Percentiles rank a stretch among this genome's conserved stretches.
phyloP scores from a whole-genome alignment of 257 asterid species.

The Solanum bulbocastanum region DNA sequence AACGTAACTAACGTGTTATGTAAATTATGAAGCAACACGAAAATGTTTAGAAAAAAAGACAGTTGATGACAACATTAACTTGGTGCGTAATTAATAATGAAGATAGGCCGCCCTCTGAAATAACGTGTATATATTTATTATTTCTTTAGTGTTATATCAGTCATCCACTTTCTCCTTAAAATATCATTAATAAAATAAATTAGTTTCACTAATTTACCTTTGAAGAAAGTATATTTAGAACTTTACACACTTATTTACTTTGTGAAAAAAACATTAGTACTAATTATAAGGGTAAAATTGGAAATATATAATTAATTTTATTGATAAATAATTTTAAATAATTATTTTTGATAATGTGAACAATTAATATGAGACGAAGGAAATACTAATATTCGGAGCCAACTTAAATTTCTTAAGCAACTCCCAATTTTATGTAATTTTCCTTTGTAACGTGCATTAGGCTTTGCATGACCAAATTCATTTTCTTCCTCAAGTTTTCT shows the following conservation, averaged over 20 bases:
- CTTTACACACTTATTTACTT: background rate
- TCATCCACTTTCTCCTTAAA: no score
- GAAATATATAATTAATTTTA: no score
- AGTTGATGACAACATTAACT: background rate
- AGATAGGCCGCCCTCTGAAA: background rate
- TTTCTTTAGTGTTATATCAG: background rate
- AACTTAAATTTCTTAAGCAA: background rate
- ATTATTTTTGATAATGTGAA: no score
- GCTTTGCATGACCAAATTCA: background rate
- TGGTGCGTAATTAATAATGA: background rate
- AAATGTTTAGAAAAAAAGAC: background rate
- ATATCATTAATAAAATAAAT: no score
- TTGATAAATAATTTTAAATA: no score
- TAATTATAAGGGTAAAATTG: background rate
- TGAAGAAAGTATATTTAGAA: no score
- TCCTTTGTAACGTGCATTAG: background rate
- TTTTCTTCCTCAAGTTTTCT: background rate
- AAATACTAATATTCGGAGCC: no score
- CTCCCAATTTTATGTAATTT: background rate
- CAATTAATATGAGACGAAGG: background rate
- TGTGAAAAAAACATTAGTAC: background rate
- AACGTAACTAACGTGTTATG: background rate
- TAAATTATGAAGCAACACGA: background rate
- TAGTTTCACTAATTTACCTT: background rate
- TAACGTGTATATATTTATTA: background rate